Percentiles rank a stretch among this genome's conserved stretches.
Evolutionary conservation across 306 rosid genomes (phyloP).

Genomic region (Chamaecrista fasciculata): DNA sequence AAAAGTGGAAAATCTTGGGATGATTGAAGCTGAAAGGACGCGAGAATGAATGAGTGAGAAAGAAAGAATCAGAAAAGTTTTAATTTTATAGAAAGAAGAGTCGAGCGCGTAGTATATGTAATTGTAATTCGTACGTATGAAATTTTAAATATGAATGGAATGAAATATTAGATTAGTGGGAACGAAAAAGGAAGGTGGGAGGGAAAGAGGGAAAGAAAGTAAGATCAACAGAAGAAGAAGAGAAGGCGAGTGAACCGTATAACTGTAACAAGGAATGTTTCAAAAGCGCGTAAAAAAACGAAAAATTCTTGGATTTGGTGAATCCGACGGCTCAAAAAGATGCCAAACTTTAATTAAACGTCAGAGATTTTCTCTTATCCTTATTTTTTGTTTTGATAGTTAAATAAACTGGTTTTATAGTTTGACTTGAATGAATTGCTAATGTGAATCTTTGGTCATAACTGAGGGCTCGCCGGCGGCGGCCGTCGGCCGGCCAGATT

Average conservation of each 20-base stretch:
- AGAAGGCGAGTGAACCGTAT: slow-evolving; percentile 23
- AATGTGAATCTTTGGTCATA: background rate
- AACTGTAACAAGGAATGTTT: slow-evolving; percentile 38
- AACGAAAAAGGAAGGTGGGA: background rate
- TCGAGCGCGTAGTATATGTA: too few species aligned
- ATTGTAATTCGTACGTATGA: too few species aligned
- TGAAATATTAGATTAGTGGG: background rate
- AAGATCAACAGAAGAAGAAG: too few species aligned
- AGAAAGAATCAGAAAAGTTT: too few species aligned
- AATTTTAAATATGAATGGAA: too few species aligned
- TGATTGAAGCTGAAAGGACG: background rate
- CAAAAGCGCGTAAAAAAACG: slow-evolving; percentile 29
- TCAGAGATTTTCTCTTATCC: slow-evolving; percentile 8
- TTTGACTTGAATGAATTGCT: background rate
- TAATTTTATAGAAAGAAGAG: too few species aligned
- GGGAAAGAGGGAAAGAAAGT: background rate
- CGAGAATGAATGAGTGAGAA: too few species aligned
- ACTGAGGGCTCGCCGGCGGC: background rate
- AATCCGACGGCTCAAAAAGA: background rate
- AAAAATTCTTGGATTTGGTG: background rate
- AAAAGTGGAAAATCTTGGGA: slow-evolving; percentile 30
- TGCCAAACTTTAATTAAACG: background rate
- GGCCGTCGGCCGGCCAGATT: background rate
- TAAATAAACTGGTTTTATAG: background rate
- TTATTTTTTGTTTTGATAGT: too few species aligned